Percentiles rank a stretch among this genome's conserved stretches.
Evolutionary conservation across 805 yeast species (phyloP).

Genomic region (Candida railenensis): DNA sequence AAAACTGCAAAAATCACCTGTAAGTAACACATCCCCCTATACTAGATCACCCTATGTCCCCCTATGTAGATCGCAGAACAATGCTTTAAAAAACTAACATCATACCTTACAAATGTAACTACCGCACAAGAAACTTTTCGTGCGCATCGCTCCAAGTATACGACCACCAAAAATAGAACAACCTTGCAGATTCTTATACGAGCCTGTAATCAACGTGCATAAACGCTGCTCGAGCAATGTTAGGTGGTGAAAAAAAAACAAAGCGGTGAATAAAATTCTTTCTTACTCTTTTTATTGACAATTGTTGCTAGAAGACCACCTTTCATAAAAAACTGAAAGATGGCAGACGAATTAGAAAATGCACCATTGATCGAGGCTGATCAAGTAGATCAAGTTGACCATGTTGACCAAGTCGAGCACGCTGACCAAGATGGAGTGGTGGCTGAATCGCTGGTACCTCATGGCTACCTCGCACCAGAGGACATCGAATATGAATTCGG

Average conservation of each 20-base stretch:
- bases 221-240: not conserved
- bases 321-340: not conserved
- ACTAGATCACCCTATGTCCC: no score
- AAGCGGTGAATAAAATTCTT: not conserved
- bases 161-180: no score
- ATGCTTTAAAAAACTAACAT: no score
- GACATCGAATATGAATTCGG: constrained; percentile 87
- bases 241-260: not conserved
- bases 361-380: not conserved
- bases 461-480: constrained; percentile 38
- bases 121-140: no score
- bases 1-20: no score
- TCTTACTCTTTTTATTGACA: no score
- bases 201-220: not conserved
- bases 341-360: not conserved
- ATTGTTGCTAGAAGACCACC: not conserved
- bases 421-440: constrained; percentile 10
- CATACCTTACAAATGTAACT: no score
- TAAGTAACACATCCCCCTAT: no score
- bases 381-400: not conserved
- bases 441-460: constrained; percentile 7
- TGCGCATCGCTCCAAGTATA: no score
- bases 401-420: not conserved
- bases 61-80: no score
- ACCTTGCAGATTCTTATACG: no score